Evolutionary conservation across 805 yeast species (phyloP), one percentile per base, ranked within the genome.

Genomic region (Danielozyma ontarioensis): DNA sequence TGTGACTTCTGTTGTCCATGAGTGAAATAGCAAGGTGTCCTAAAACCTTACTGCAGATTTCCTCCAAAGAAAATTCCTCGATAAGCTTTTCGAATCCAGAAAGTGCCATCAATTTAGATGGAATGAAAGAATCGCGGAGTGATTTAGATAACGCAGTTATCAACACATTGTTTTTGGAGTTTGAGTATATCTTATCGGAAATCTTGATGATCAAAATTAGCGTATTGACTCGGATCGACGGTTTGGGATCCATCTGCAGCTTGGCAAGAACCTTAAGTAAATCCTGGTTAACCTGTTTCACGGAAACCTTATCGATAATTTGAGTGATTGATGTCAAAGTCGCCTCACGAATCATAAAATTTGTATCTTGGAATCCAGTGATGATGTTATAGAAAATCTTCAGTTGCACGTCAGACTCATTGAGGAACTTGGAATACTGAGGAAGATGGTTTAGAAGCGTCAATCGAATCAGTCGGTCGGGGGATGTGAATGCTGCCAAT

Each of bases 281-380:
- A 31, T 93, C 97, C 48, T 88, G 88, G 54, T 90, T 90, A 31
- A 89, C 64, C 53, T 84, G 95, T 35, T 95, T 72, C 25, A 79
- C 85, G 0, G 84, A 72, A 2, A 90, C 70, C 46, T 76, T 77
- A 14, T 78, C 75, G 1, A 80, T 76, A 17, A 89, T 60, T 3
- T 77, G 62, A 2, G 78, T 73, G 13, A 75, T 61, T 3, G 87
- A 74, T 31, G 80, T 81, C 25, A 90, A 64, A 0, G 97, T 84
- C 33, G 80, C 85, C 43, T 83, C 83, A 41, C 97, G 67, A 26
- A 90, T 76, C n/a, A 80, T 70, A 3, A 79, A 73, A 51, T 86
- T 89, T 1, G 93, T 76, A 53, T 90, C 98, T 22, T 80, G 76
- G 48, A 90, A 83, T 0, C 98, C 97, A 13, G 82, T 77, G n/a